phyloP scores from a whole-genome alignment of 108 stramenopile species.

The Hondaea fermentalgiana region DNA sequence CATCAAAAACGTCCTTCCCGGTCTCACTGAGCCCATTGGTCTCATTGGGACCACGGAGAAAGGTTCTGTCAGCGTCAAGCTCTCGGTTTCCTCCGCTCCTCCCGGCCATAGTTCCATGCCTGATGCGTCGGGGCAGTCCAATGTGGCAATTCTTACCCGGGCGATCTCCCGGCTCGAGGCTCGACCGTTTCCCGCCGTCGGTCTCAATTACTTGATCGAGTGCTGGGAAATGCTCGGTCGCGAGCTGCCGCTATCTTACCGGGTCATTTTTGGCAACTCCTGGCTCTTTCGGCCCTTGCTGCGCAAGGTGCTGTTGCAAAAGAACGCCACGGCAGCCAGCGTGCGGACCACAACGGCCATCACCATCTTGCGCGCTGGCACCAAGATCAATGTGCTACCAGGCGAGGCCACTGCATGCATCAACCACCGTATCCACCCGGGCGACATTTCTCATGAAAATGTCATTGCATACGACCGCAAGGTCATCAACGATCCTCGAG shows the following conservation, averaged over 20 bases:
- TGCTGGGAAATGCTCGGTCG: background rate
- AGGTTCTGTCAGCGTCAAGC: background rate
- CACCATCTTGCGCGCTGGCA: slow-evolving; percentile 1
- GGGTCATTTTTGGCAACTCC: background rate
- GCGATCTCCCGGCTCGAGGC: slow-evolving; percentile 18
- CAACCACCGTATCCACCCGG: slow-evolving; percentile 30
- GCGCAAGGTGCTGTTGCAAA: background rate
- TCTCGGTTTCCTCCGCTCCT: background rate
- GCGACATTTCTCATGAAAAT: background rate
- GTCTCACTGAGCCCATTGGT: background rate
- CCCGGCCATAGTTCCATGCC: slow-evolving; percentile 24
- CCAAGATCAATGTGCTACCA: slow-evolving; percentile 23
- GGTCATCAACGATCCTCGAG: slow-evolving; percentile 16
- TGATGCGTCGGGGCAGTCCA: background rate
- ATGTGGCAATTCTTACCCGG: background rate
- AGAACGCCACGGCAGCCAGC: slow-evolving; percentile 7
- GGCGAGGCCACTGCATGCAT: background rate
- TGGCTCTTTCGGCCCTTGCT: slow-evolving; percentile 18
- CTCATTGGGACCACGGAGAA: slow-evolving; percentile 19
- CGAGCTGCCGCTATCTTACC: background rate
- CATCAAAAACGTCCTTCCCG: slow-evolving; percentile 18
- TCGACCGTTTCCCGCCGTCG: slow-evolving; percentile 2
- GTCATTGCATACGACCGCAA: slow-evolving; percentile 17
- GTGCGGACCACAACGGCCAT: slow-evolving; percentile 24
- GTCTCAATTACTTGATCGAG: background rate